These are phyloP conservation scores for Lactifluus piperatus DNA, from an alignment of 768 basidiomycete genomes.

Conservation along the genomic window DNA sequence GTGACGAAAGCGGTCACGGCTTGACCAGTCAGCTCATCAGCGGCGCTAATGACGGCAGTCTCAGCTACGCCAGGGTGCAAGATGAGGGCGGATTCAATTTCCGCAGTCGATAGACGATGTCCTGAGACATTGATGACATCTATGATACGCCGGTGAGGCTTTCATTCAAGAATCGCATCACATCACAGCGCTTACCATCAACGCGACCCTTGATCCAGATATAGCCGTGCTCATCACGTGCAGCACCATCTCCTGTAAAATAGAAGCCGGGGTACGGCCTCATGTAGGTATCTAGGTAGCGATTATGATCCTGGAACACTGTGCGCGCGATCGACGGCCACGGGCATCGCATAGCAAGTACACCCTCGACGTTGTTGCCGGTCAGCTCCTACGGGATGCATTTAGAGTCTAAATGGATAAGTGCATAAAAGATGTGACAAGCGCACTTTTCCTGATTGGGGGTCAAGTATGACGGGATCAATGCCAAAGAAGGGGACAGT, in stretches of 20 bases:
- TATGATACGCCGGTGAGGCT: conserved; percentile 23
- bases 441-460: conserved; percentile 58
- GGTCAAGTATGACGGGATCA: conserved; percentile 80
- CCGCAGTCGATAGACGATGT: conserved; percentile 92
- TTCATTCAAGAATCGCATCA: background rate
- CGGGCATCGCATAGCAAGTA: conserved; percentile 74
- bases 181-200: conserved; percentile 51
- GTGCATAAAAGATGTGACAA: background rate
- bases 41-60: conserved; percentile 84
- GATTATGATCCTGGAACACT: conserved; percentile 85
- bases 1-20: conserved; percentile 94
- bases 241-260: conserved; percentile 97
- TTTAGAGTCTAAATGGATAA: background rate
- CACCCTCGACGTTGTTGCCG: conserved; percentile 85
- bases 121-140: conserved; percentile 98
- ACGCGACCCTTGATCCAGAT: conserved; percentile 98
- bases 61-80: conserved; percentile 93
- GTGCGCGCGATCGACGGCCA: conserved; percentile 97
- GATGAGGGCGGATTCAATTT: conserved; percentile 96
- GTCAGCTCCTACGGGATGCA: conserved; percentile 40
- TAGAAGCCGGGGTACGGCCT: conserved; percentile 84
- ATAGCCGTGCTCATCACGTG: conserved; percentile 90
- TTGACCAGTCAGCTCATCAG: conserved; percentile 86
- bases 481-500: conserved; percentile 98
- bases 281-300: conserved; percentile 75